Evolutionary conservation across 495 filamentous ascomycete species (phyloP).

Genomic region (Aspergillus ostianus): DNA sequence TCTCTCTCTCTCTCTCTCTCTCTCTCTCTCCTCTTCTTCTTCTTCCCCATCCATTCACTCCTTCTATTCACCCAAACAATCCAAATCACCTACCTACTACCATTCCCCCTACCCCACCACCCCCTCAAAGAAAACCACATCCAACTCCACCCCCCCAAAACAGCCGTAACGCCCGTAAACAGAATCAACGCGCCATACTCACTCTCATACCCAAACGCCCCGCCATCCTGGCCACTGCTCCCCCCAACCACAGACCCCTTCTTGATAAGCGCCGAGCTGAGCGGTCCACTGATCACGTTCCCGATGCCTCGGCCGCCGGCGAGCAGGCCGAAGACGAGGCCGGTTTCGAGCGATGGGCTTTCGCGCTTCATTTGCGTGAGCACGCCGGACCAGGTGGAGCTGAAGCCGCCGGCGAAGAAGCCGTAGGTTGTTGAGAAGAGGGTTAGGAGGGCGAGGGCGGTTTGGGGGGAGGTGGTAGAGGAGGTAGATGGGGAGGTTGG

Average conservation of each 20-base stretch:
- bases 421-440: conserved; percentile 68
- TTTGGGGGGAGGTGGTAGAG: conserved; percentile 25
- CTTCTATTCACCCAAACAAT: too few species aligned
- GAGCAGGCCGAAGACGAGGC: conserved; percentile 62
- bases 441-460: conserved; percentile 54
- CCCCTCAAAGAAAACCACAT: conserved; percentile 28
- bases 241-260: conserved; percentile 28
- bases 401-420: conserved; percentile 65
- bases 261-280: conserved; percentile 55
- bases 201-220: conserved; percentile 33
- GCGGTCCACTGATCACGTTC: conserved; percentile 58
- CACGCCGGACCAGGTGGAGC: conserved; percentile 60
- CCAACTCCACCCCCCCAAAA: conserved; percentile 37
- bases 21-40: too few species aligned
- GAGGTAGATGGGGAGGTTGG: conserved; percentile 9
- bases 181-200: conserved; percentile 45
- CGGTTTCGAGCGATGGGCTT: conserved; percentile 49
- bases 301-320: conserved; percentile 66
- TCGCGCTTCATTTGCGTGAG: conserved; percentile 53
- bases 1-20: background rate
- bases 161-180: conserved; percentile 45
- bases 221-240: conserved; percentile 9
- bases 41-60: too few species aligned
- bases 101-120: background rate
- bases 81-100: background rate